Conservation (phyloP, 495 filamentous ascomycete species). For the Hyphodiscus hymeniophilus region DNA sequence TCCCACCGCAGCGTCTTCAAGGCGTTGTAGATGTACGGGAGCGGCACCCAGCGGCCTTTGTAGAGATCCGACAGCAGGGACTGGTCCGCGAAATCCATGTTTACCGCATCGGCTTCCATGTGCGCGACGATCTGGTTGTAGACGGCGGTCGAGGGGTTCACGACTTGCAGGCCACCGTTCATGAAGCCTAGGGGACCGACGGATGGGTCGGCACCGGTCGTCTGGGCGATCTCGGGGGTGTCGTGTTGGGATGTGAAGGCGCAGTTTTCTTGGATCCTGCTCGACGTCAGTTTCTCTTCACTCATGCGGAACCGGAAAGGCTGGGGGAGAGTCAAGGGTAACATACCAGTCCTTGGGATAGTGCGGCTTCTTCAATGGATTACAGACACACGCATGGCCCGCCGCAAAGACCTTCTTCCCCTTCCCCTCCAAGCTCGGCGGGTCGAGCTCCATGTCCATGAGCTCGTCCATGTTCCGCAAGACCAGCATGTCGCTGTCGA, state of each 20-base stretch:
- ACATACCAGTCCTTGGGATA: conserved; percentile 67
- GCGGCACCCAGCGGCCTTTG: conserved; percentile 55
- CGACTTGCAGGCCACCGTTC: conserved; percentile 69
- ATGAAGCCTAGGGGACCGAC: conserved; percentile 52
- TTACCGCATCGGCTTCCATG: conserved; percentile 33
- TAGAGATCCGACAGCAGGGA: conserved; percentile 61
- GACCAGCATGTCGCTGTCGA: conserved; percentile 83
- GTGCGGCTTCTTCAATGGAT: conserved; percentile 64
- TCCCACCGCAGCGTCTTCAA: conserved; percentile 67
- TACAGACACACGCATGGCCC: conserved; percentile 74
- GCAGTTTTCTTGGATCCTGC: conserved; percentile 60
- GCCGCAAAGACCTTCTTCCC: conserved; percentile 60
- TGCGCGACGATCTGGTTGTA: conserved; percentile 48
- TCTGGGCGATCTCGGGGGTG: conserved; percentile 49
- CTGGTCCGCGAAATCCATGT: conserved; percentile 74
- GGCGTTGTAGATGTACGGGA: conserved; percentile 78
- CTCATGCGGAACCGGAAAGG: too few relatives aligned
- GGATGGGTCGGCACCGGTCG: conserved; percentile 36
- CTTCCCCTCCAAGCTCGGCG: conserved; percentile 36
- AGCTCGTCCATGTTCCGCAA: conserved; percentile 77
- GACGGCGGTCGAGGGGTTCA: conserved; percentile 48
- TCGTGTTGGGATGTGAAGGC: conserved; percentile 64
- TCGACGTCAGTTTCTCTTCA: not conserved
- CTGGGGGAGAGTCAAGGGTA: not conserved
- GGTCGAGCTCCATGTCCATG: conserved; percentile 65